Evolutionary conservation across 2,329 filamentous ascomycete genomes (phyloP).

Genomic region (Sporothrix euskadiensis): DNA sequence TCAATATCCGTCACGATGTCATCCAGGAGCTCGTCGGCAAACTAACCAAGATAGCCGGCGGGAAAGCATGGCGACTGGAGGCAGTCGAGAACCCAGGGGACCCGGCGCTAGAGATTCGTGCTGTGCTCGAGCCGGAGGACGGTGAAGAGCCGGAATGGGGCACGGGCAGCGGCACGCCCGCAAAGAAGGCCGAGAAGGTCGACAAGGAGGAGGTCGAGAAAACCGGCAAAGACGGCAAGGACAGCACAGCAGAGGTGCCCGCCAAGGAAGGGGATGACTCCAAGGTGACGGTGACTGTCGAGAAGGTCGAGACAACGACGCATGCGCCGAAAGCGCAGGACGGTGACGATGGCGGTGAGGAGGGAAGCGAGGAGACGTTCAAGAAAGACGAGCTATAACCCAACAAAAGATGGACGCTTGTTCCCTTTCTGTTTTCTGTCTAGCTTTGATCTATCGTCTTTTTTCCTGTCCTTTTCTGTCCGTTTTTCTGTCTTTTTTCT

Average conservation of each 20-base stretch:
- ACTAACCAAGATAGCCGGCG: constrained; percentile 67
- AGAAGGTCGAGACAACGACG: neutral
- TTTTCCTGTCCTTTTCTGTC: neutral
- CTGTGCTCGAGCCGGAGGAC: constrained; percentile 59
- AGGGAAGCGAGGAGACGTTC: constrained; percentile 50
- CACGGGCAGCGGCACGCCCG: constrained; percentile 46
- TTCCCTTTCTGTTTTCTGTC: neutral
- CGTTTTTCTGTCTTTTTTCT: neutral
- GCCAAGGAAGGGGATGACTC: neutral
- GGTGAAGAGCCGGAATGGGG: constrained; percentile 26
- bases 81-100: constrained; percentile 68
- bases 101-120: constrained; percentile 63
- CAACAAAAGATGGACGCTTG: neutral
- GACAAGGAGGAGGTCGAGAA: neutral
- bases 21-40: constrained; percentile 69
- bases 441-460: neutral
- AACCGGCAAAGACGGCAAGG: constrained; percentile 26
- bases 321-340: neutral
- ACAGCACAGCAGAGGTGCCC: constrained; percentile 6
- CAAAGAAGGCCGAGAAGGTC: constrained; percentile 31
- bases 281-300: constrained; percentile 2
- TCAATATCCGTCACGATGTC: constrained; percentile 65
- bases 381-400: constrained; percentile 55
- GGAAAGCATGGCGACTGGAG: constrained; percentile 77
- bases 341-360: constrained; percentile 30